Base-by-base conservation (phyloP, 441 rosid species). In the Populus hybrid region DNA sequence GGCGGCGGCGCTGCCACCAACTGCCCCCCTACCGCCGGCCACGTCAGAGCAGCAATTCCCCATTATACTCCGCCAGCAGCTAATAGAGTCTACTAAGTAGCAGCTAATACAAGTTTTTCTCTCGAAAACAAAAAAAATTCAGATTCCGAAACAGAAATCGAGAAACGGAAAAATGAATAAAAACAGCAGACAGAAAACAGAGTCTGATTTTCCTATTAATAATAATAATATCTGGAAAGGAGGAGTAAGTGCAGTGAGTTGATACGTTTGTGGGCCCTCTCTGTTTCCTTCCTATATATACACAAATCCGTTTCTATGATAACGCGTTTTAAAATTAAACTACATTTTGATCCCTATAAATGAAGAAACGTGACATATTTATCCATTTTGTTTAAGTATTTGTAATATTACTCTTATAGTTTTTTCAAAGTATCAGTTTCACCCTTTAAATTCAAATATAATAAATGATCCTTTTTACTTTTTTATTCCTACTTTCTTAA, bases 41-140 rank as follows among this genome's bases (percentile, higher is more conserved):
- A 75, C 88, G 79, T 88, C 93, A 61, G 97, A 91, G 88, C 83
- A 91, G 82, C 97, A 93, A 75, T 91, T 94, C n/a, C 98, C 98
- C 97, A 94, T 93, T 24, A 26, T 35, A 32, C 71, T 10, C 12
- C 23, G 11, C 20, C 71, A n/a, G 46, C 63, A 74, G 42, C 75
- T 46, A 32, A 30, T 18, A 46, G 57, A 46, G 18, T 14, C 57
- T 46, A 4, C 16, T 46, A 64, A 68, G 8, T 6, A 21, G 69
- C 77, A 65, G 36, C 26, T 28, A 26, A 69, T 18, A 46, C 38
- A 21, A 10, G 3, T 23, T 66, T 16, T 68, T 2, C 23, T 10
- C 9, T 10, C 59, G 8, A 69, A 57, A 21, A 65, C 42, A 42
- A 32, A 57, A 14, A 30, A 26, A 18, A 2, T 2, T 16, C 26